Conservation (phyloP, 2,329 filamentous ascomycete genomes). For the Botrytis cinerea region DNA sequence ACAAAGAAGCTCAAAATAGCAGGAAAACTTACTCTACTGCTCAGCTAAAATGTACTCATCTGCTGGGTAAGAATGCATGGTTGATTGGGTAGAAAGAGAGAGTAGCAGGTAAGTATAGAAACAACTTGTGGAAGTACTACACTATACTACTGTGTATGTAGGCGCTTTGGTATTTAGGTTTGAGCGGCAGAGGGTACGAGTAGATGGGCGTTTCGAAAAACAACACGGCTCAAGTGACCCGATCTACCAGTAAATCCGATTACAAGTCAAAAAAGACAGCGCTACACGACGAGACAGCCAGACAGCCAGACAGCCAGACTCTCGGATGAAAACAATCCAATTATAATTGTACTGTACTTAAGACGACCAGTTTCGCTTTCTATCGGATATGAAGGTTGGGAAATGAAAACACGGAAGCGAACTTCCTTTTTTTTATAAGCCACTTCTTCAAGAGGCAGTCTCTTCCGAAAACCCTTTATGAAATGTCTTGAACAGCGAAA, state of each 20-base stretch:
- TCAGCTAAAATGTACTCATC: not conserved
- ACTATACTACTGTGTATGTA: not conserved
- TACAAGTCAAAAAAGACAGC: not conserved
- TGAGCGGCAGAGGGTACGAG: slow-evolving; percentile 10
- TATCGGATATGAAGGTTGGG: not conserved
- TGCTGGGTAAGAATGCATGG: slow-evolving; percentile 15
- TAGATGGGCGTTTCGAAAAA: slow-evolving; percentile 15
- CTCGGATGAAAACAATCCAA: not conserved
- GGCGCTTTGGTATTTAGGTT: slow-evolving; percentile 5
- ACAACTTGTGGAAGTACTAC: not conserved
- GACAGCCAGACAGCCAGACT: too few relatives aligned
- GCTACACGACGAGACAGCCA: not conserved
- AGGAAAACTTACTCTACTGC: not conserved
- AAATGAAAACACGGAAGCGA: not conserved
- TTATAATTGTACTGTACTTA: not conserved
- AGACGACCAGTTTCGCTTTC: not conserved
- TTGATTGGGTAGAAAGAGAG: slow-evolving; percentile 12
- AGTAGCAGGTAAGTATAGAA: not conserved
- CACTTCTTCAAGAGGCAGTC: not conserved
- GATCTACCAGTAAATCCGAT: not conserved
- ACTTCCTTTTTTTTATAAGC: not conserved
- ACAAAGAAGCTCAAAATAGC: not conserved
- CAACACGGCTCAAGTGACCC: not conserved
- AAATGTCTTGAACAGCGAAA: not conserved
- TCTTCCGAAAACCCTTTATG: not conserved